A percentile compares a stretch with the other conserved stretches of the same genome.
These are phyloP conservation scores for Ichthyophthirius multifiliis DNA, from an alignment of 169 alveolate genomes.

Conservation along the genomic window DNA sequence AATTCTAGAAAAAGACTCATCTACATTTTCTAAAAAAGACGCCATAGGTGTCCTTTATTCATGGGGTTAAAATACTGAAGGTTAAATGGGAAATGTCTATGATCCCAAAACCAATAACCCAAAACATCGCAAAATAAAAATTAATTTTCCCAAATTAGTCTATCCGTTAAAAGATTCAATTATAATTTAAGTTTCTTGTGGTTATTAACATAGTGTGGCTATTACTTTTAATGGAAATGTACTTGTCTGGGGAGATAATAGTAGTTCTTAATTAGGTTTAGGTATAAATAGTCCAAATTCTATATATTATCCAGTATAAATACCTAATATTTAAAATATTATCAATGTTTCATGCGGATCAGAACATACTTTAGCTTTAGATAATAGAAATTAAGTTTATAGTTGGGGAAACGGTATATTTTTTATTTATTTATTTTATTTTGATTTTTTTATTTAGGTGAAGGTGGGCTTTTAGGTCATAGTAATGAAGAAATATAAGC, in stretches of 20 bases:
- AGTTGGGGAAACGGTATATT: conserved; percentile 76
- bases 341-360: conserved; percentile 62
- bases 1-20: background rate
- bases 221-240: background rate
- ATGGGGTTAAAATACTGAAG: conserved; percentile 12
- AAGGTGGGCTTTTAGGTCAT: conserved; percentile 54
- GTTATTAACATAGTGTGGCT: background rate
- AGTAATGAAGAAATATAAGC: background rate
- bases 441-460: conserved; percentile 20
- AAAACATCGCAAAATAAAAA: background rate
- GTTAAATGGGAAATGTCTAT: background rate
- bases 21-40: conserved; percentile 14
- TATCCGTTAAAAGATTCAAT: conserved; percentile 4
- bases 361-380: conserved; percentile 77
- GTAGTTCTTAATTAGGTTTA: background rate
- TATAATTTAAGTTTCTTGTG: background rate
- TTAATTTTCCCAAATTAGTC: background rate
- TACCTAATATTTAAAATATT: background rate
- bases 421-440: background rate
- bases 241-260: conserved; percentile 16
- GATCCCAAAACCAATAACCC: background rate
- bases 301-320: background rate
- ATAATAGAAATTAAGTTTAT: conserved; percentile 52
- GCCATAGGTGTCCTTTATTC: background rate
- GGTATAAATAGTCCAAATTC: background rate